Evolutionary conservation across 2,329 filamentous ascomycete species (phyloP).

Genomic region (Cytospora piceicola): DNA sequence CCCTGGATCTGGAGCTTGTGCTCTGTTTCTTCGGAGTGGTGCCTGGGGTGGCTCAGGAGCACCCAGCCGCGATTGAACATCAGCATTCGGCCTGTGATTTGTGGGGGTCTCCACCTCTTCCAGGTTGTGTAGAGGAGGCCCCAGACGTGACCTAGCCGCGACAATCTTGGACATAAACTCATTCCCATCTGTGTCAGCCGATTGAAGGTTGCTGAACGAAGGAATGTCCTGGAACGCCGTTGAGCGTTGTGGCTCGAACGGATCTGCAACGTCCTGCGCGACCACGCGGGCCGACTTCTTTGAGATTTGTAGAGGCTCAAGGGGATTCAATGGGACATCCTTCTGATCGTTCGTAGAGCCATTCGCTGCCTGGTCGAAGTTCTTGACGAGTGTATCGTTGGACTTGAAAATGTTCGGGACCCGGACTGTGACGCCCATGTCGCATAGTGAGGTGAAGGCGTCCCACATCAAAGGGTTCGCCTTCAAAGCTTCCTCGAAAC

Average conservation of each 20-base stretch:
- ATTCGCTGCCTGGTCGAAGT: conserved; percentile 48
- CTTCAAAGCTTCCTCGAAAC: conserved; percentile 87
- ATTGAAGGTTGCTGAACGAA: conserved; percentile 46
- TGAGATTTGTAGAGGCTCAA: conserved; percentile 43
- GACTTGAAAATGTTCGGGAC: conserved; percentile 86
- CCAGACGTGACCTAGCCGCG: conserved; percentile 53
- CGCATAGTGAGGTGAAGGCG: conserved; percentile 86
- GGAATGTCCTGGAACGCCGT: conserved; percentile 46
- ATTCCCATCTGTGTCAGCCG: conserved; percentile 50
- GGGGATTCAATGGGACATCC: conserved; percentile 41
- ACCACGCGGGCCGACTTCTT: conserved; percentile 40
- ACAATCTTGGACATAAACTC: conserved; percentile 62
- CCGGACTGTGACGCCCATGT: conserved; percentile 80
- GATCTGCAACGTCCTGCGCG: conserved; percentile 48
- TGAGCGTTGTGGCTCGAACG: conserved; percentile 54
- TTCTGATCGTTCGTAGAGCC: conserved; percentile 42
- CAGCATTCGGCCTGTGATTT: conserved; percentile 47
- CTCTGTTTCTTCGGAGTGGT: conserved; percentile 56
- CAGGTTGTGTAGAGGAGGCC: conserved; percentile 44
- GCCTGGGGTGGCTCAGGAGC: conserved; percentile 55
- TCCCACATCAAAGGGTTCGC: conserved; percentile 98
- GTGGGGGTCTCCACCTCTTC: conserved; percentile 69
- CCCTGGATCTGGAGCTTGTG: conserved; percentile 55
- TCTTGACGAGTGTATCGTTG: conserved; percentile 57
- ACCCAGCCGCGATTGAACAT: conserved; percentile 42